Evolutionary conservation across 1,284 basidiomycete genomes (phyloP).

Genomic region (Papiliotrema flavescens): DNA sequence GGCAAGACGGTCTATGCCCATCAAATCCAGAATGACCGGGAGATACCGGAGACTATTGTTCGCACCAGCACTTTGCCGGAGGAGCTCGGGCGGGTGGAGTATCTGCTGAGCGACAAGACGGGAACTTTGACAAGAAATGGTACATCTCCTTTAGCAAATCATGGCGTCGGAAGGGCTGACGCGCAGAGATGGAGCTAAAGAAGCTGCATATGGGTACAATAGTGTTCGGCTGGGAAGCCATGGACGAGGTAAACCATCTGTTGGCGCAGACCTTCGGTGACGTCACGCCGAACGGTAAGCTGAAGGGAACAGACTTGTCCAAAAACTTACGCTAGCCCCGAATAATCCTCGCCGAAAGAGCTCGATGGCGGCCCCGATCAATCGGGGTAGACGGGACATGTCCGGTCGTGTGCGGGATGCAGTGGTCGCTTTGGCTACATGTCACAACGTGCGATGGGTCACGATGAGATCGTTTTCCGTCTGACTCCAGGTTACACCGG

Average conservation of each 20-base stretch:
- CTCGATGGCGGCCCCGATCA: slow-evolving; percentile 47
- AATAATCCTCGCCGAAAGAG: slow-evolving; percentile 21
- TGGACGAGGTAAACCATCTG: slow-evolving; percentile 95
- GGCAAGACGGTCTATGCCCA: slow-evolving; percentile 97
- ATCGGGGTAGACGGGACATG: slow-evolving; percentile 87
- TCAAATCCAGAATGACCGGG: slow-evolving; percentile 87
- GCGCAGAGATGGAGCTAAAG: slow-evolving; percentile 94
- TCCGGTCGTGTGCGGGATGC: slow-evolving; percentile 91
- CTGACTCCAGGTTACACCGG: slow-evolving; percentile 76
- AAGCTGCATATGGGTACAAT: slow-evolving; percentile 99
- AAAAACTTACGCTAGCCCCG: slow-evolving; percentile 4
- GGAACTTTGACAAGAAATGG: slow-evolving; percentile 97
- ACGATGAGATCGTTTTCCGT: background rate
- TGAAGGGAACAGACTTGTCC: background rate
- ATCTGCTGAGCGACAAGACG: slow-evolving; percentile 94
- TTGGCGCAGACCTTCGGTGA: slow-evolving; percentile 73
- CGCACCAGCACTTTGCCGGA: slow-evolving; percentile 95
- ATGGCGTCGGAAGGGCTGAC: background rate
- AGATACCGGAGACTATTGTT: slow-evolving; percentile 94
- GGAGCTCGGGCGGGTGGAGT: slow-evolving; percentile 93
- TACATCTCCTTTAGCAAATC: slow-evolving; percentile 42
- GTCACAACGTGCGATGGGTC: slow-evolving; percentile 73
- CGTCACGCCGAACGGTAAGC: slow-evolving; percentile 28
- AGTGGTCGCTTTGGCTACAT: slow-evolving; percentile 86
- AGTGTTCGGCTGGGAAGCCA: slow-evolving; percentile 91